These are phyloP conservation scores for Phialophora verrucosa DNA, from an alignment of 2,329 filamentous ascomycete genomes.

Conservation along the genomic window DNA sequence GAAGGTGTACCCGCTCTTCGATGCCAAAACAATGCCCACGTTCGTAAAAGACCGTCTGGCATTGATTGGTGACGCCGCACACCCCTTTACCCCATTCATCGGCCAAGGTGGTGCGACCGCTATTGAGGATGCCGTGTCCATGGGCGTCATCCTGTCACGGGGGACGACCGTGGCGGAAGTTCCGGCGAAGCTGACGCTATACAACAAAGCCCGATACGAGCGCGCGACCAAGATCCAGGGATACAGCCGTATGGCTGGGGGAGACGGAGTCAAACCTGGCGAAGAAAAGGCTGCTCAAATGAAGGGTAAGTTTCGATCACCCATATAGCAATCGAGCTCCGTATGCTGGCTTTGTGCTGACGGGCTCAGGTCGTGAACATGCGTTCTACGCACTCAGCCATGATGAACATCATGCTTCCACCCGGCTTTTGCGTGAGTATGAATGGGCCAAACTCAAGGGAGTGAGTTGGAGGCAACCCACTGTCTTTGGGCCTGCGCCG, in stretches of 20 bases:
- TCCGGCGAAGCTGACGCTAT: slow-evolving; percentile 62
- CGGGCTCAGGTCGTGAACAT: slow-evolving; percentile 44
- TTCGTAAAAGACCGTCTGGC: slow-evolving; percentile 60
- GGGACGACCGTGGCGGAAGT: slow-evolving; percentile 49
- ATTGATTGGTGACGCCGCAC: slow-evolving; percentile 65
- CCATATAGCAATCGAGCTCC: background rate
- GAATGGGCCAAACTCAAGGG: slow-evolving; percentile 47
- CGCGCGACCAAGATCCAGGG: slow-evolving; percentile 65
- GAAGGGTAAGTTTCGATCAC: slow-evolving; percentile 7
- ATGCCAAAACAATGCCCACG: slow-evolving; percentile 13
- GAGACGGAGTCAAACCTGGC: slow-evolving; percentile 22
- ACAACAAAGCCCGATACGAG: slow-evolving; percentile 63
- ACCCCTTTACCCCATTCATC: slow-evolving; percentile 64
- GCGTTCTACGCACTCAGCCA: slow-evolving; percentile 61
- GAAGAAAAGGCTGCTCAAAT: background rate
- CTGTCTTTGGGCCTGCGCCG: slow-evolving; percentile 55
- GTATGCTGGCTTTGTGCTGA: background rate
- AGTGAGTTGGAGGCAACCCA: slow-evolving; percentile 52
- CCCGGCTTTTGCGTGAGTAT: slow-evolving; percentile 57
- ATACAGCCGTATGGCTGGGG: slow-evolving; percentile 60
- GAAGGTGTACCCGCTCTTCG: slow-evolving; percentile 9
- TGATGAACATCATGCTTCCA: slow-evolving; percentile 63
- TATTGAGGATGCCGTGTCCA: slow-evolving; percentile 43
- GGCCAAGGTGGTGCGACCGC: slow-evolving; percentile 44
- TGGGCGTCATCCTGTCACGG: slow-evolving; percentile 35